phyloP scores from a whole-genome alignment of 2,329 filamentous ascomycete species.

The Acrodontium crateriforme region DNA sequence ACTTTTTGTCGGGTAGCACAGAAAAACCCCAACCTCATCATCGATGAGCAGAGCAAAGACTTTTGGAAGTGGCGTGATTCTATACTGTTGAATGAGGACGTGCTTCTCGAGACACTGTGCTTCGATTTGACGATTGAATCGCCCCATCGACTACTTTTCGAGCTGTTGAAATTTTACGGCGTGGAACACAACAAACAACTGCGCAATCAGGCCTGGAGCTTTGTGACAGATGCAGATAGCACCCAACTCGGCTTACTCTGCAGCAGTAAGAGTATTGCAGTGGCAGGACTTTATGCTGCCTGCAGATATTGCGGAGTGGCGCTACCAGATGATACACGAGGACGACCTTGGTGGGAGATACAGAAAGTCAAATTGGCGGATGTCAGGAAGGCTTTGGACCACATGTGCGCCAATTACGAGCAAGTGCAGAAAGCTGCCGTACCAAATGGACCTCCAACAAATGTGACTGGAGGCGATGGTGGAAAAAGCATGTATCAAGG shows the following conservation, averaged over 20 bases:
- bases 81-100: conserved; percentile 81
- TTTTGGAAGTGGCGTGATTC: conserved; percentile 97
- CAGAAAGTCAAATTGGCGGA: conserved; percentile 57
- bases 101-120: conserved; percentile 79
- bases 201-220: conserved; percentile 81
- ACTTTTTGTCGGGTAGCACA: conserved; percentile 89
- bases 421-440: conserved; percentile 22
- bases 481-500: conserved; percentile 31
- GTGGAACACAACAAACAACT: conserved; percentile 68
- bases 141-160: conserved; percentile 72
- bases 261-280: conserved; percentile 65
- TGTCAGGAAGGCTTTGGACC: conserved; percentile 58
- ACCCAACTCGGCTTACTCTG: conserved; percentile 76
- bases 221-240: conserved; percentile 78
- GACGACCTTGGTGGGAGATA: conserved; percentile 76
- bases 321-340: conserved; percentile 60
- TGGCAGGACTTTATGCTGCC: conserved; percentile 75
- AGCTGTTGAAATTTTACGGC: conserved; percentile 59
- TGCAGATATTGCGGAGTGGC: conserved; percentile 58
- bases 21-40: conserved; percentile 77
- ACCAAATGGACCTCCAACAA: conserved; percentile 11
- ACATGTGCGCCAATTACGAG: conserved; percentile 49
- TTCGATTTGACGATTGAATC: conserved; percentile 88
- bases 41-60: conserved; percentile 95
- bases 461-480: conserved; percentile 19